Evolutionary conservation across 78 protist species (phyloP), one percentile per base, ranked within the genome.

Genomic region (Emiliania huxleyi): DNA sequence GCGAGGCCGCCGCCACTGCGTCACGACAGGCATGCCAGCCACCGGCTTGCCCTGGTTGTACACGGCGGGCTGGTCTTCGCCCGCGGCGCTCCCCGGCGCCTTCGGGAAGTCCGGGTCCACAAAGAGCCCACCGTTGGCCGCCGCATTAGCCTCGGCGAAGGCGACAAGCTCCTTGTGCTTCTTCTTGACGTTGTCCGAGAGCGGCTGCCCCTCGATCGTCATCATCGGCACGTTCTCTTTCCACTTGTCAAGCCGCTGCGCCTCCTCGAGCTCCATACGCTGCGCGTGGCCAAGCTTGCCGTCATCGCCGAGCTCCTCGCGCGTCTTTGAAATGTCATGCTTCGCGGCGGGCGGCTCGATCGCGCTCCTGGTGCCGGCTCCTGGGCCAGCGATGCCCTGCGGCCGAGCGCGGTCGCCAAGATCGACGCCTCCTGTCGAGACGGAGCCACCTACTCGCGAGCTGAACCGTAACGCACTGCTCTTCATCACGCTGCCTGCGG

Each of bases 141-240:
- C 89, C 35, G 89, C 89, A 22, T 44, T 25, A 0, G 8, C 75
- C 29, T 3, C 29, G 8, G 75, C 75, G 8, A 26, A 26, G 29
- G 23, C 56, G 55, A 81, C 55, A 26, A 44, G 38, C 23, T 21
- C n/a, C 42, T 81, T 26, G 4, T 40, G 37, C n/a, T 22, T 2
- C 85, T 77, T 77, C 85, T 77, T 77, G 85, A 77, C 85, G 46
- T 77, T 77, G 29, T 77, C 85, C 23, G 48, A 40, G 48, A 77
- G 85, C 29, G 85, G 85, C 46, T 77, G 85, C 35, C 85, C 85
- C 85, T 77, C 85, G 46, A 77, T 77, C 19, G 85, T 77, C 85
- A 77, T 77, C 44, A 77, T 37, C 42, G 85, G 85, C 44, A 77
- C 48, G 85, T 77, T 77, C 29, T 77, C 85, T 8, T 0, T 2